phyloP scores from a whole-genome alignment of 257 asterid species.

The Jacaranda mimosifolia region DNA sequence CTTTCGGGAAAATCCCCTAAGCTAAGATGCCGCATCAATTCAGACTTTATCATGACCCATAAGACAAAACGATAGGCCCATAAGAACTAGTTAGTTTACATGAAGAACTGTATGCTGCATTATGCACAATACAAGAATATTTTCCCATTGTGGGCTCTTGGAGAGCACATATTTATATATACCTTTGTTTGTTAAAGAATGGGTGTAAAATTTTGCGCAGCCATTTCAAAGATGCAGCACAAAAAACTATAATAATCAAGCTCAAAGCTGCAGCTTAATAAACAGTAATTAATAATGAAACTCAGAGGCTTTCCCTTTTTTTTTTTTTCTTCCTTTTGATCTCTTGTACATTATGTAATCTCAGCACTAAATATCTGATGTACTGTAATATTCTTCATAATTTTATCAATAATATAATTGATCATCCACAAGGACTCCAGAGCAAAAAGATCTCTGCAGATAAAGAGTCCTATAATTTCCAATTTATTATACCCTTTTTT shows the following conservation, averaged over 20 bases:
- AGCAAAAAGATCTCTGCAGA: no score
- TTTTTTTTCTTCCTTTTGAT: not conserved
- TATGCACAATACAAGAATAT: slow-evolving; percentile 69
- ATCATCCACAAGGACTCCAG: no score
- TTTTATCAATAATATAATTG: no score
- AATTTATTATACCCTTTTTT: no score
- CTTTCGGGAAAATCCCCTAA: slow-evolving; percentile 55
- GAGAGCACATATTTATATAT: no score
- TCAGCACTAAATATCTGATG: no score
- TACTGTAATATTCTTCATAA: no score
- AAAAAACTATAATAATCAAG: not conserved
- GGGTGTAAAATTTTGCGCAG: not conserved
- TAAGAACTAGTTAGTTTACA: slow-evolving; percentile 71
- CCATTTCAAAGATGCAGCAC: not conserved
- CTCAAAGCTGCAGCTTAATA: not conserved
- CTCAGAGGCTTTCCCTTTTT: not conserved
- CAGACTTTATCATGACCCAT: no score
- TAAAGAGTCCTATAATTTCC: no score
- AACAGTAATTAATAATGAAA: slow-evolving; percentile 9
- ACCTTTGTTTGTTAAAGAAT: not conserved
- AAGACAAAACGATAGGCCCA: not conserved
- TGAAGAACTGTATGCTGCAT: slow-evolving; percentile 86
- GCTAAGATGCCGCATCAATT: no score
- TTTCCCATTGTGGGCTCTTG: slow-evolving; percentile 81
- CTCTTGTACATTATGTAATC: slow-evolving; percentile 13